Evolutionary conservation across 2,329 filamentous ascomycete genomes (phyloP).

Genomic region (Fusarium temperatum): DNA sequence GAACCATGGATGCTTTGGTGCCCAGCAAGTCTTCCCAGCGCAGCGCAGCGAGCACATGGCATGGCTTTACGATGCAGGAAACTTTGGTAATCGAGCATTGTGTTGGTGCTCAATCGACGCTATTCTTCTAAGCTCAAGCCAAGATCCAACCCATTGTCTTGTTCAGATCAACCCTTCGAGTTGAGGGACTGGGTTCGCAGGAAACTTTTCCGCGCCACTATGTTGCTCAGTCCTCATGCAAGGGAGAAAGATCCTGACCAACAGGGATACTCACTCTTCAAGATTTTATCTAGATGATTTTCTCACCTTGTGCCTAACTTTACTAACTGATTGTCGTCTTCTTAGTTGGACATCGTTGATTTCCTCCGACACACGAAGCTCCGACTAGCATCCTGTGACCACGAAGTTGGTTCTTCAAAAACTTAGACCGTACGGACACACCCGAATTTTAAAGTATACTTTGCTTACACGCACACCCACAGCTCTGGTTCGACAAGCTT

Average conservation of each 20-base stretch:
- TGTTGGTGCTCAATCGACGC: background rate
- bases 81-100: background rate
- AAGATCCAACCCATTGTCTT: background rate
- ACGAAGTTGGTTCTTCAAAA: conserved; percentile 9
- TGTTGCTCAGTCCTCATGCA: conserved; percentile 31
- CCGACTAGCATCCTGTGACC: conserved; percentile 26
- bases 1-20: conserved; percentile 29
- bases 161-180: background rate
- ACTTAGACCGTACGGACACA: conserved; percentile 16
- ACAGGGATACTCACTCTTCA: conserved; percentile 20
- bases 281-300: conserved; percentile 30
- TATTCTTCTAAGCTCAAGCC: background rate
- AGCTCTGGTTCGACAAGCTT: conserved; percentile 22
- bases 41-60: conserved; percentile 9
- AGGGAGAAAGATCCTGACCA: conserved; percentile 28
- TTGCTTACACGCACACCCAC: conserved; percentile 23
- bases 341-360: conserved; percentile 16
- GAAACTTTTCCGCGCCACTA: conserved; percentile 14
- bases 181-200: conserved; percentile 17
- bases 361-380: conserved; percentile 12
- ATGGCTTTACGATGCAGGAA: conserved; percentile 3
- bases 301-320: conserved; percentile 16
- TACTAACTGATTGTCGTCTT: conserved; percentile 30
- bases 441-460: conserved; percentile 12
- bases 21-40: conserved; percentile 19